Evolutionary conservation across 768 basidiomycete genomes (phyloP), one percentile per base, ranked within the genome.

Genomic region (Amanita rubescens): DNA sequence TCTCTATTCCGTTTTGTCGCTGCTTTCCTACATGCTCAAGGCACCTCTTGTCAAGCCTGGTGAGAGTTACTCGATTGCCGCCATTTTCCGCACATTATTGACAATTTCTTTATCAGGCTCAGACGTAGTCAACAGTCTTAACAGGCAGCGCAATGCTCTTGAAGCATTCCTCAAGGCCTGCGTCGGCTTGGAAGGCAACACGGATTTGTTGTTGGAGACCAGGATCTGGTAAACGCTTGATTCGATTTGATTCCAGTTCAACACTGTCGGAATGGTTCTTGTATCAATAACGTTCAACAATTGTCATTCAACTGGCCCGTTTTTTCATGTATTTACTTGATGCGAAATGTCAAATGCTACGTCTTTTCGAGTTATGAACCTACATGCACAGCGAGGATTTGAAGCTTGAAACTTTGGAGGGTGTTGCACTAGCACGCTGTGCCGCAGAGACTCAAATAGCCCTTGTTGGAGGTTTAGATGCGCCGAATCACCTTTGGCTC

Each of bases 11-110:
- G 89, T 99, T 55, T 76, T 99, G 51, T 95, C 93, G 37, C 80
- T 97, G 57, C 78, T 97, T 52, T 89, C 85, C 39, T 97, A 94
- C 79, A 95, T 97, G 93, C 84, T 95, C 73, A 96, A 96, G 78
- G 94, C 93, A 0, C 92, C 93, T n/a, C 82, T 94, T 64, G 93
- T 94, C 71, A 94, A 94, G 76, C 90, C 89, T 60, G 89, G 84
- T 79, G 62, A 55, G 75, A 60, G 2, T 12, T 43, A 17, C 22
- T 39, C 25, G 19, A 33, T 5, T 34, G 8, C 33, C 44, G 11
- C 51, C 3, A 20, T 41, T 55, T 39, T 34, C 19, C 42, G 32
- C 9, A 30, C 30, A 37, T n/a, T 32, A 41, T 44, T 17, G 47
- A 25, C 19, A 12, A 37, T 54, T 6, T 52, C 5, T 10, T 54